A percentile compares a stretch with the other conserved stretches of the same genome.
Evolutionary conservation across 768 basidiomycete species (phyloP).

Genomic region (Xerocomellus dryophilus): DNA sequence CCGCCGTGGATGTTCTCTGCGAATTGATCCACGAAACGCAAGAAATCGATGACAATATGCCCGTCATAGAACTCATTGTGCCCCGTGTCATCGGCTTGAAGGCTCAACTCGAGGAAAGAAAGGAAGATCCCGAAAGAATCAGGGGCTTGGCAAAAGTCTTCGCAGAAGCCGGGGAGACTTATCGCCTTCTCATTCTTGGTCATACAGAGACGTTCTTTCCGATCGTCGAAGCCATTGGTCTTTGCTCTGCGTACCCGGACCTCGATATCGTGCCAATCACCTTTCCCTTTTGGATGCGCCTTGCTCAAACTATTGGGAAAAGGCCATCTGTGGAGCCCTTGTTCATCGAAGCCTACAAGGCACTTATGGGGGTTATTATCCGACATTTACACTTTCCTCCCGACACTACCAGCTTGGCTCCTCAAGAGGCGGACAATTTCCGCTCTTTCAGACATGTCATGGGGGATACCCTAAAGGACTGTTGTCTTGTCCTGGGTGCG

Average conservation of each 20-base stretch:
- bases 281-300: slow-evolving; percentile 97
- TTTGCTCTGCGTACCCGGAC: slow-evolving; percentile 89
- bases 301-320: slow-evolving; percentile 87
- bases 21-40: slow-evolving; percentile 98
- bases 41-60: slow-evolving; percentile 92
- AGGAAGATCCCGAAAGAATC: slow-evolving; percentile 84
- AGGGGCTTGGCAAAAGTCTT: slow-evolving; percentile 89
- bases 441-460: slow-evolving; percentile 94
- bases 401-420: slow-evolving; percentile 59
- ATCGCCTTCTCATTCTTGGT: slow-evolving; percentile 80
- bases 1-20: slow-evolving; percentile 88
- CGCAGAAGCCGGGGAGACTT: slow-evolving; percentile 97
- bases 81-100: slow-evolving; percentile 79
- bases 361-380: slow-evolving; percentile 84
- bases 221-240: slow-evolving; percentile 90
- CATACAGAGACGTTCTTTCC: slow-evolving; percentile 94
- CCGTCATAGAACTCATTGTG: slow-evolving; percentile 82
- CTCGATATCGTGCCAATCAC: slow-evolving; percentile 97
- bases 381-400: slow-evolving; percentile 87
- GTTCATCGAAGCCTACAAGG: slow-evolving; percentile 78
- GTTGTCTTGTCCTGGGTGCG: slow-evolving; percentile 89
- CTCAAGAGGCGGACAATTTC: slow-evolving; percentile 92
- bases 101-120: slow-evolving; percentile 52
- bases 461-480: slow-evolving; percentile 99
- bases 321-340: slow-evolving; percentile 66